These are phyloP conservation scores for Metarhizium robertsii DNA, from an alignment of 2,329 filamentous ascomycete species.

Conservation along the genomic window DNA sequence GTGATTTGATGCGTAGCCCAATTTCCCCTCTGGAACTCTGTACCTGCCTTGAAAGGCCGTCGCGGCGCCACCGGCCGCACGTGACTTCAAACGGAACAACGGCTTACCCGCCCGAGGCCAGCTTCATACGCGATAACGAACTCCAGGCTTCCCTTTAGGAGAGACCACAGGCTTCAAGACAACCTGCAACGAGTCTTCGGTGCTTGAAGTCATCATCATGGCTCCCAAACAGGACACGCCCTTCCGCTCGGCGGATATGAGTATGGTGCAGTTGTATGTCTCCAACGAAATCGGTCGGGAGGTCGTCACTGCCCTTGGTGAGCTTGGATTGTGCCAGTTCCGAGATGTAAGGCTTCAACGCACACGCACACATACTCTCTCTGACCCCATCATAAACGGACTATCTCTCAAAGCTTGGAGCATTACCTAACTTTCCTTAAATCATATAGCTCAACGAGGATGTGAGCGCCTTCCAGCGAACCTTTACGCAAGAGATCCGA, in stretches of 20 bases:
- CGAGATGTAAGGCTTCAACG: constrained; percentile 63
- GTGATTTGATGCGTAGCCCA: no score
- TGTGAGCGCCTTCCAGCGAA: constrained; percentile 88
- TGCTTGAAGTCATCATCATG: constrained; percentile 35
- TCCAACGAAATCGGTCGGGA: constrained; percentile 98
- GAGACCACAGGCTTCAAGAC: constrained; percentile 17
- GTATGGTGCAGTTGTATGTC: constrained; percentile 98
- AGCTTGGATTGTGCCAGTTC: constrained; percentile 94
- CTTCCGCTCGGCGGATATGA: constrained; percentile 99
- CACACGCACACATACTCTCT: not conserved
- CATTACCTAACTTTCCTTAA: not conserved
- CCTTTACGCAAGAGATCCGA: constrained; percentile 95
- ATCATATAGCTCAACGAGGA: constrained; percentile 75
- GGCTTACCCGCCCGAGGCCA: constrained; percentile 10
- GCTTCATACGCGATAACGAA: constrained; percentile 17
- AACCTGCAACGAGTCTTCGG: constrained; percentile 20
- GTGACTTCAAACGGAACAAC: constrained; percentile 19
- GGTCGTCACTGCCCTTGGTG: constrained; percentile 90
- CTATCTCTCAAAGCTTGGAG: not conserved
- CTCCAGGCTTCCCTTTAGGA: constrained; percentile 13
- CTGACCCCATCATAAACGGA: not conserved
- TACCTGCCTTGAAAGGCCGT: not conserved
- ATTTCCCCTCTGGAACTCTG: no score
- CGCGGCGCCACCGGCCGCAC: constrained; percentile 9
- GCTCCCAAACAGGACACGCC: constrained; percentile 74